phyloP scores from a whole-genome alignment of 305 asterid genomes.

The Nicotiana rustica region DNA sequence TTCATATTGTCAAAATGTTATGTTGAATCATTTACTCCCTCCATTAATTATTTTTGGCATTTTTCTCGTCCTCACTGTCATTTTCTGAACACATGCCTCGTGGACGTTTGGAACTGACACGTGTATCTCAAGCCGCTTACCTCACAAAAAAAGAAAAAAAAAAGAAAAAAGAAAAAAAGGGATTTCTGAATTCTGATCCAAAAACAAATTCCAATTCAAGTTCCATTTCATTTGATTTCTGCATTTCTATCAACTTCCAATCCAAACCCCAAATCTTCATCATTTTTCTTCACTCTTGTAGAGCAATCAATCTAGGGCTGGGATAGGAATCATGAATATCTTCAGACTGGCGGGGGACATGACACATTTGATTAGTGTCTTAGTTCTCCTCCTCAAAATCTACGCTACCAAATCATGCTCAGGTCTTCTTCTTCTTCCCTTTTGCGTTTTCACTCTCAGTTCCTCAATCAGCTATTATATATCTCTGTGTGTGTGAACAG shows the following conservation, averaged over 20 bases:
- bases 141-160: not conserved
- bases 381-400: conserved; percentile 92
- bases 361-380: conserved; percentile 89
- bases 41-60: no score
- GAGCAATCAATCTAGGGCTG: conserved; percentile 25
- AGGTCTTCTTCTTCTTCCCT: conserved; percentile 53
- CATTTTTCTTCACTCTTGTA: not conserved
- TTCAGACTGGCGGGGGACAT: conserved; percentile 95
- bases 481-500: not conserved
- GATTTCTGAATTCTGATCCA: not conserved
- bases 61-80: not conserved
- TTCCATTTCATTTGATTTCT: conserved; percentile 24
- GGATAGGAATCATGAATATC: conserved; percentile 62
- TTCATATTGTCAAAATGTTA: no score
- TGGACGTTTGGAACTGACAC: conserved; percentile 25
- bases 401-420: conserved; percentile 95
- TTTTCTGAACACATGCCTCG: not conserved
- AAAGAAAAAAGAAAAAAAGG: no score
- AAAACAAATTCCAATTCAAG: not conserved
- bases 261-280: conserved; percentile 13
- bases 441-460: conserved; percentile 5
- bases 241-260: not conserved
- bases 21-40: no score
- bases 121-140: conserved; percentile 23
- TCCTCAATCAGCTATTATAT: conserved; percentile 3